Evolutionary conservation across 192 early-diverging fungal species (phyloP).

Genomic region (Thamnidium elegans): DNA sequence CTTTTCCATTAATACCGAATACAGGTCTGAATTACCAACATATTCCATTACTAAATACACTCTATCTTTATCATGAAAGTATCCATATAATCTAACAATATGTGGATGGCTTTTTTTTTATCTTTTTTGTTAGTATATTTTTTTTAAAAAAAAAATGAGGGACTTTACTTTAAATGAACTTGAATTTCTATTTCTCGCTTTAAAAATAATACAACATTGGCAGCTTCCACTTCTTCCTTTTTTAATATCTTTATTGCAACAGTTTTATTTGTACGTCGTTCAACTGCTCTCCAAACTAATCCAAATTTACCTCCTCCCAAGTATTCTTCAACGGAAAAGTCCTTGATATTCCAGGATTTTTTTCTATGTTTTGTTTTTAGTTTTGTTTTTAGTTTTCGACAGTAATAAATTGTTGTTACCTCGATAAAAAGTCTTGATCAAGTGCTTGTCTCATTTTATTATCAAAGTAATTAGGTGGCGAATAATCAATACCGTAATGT

Average conservation of each 20-base stretch:
- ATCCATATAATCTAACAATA: slow-evolving; percentile 89
- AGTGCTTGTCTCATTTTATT: background rate
- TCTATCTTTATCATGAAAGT: slow-evolving; percentile 89
- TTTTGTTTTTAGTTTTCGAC: background rate
- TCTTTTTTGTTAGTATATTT: background rate
- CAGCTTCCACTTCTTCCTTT: slow-evolving; percentile 74
- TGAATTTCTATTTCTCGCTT: slow-evolving; percentile 95
- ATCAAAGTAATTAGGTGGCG: background rate
- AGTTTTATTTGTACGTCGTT: slow-evolving; percentile 74
- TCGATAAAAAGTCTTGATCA: background rate
- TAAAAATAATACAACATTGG: slow-evolving; percentile 80
- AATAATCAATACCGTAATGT: slow-evolving; percentile 17
- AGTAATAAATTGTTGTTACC: too few species aligned
- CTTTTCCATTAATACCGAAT: slow-evolving; percentile 70
- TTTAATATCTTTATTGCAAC: slow-evolving; percentile 90
- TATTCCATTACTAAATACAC: slow-evolving; percentile 95
- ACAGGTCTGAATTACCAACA: slow-evolving; percentile 85
- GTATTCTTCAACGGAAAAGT: slow-evolving; percentile 86
- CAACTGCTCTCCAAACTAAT: slow-evolving; percentile 84
- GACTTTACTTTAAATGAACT: slow-evolving; percentile 70
- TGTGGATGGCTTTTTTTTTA: slow-evolving; percentile 72
- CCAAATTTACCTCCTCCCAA: slow-evolving; percentile 96
- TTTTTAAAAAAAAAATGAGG: background rate
- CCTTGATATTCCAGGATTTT: slow-evolving; percentile 53
- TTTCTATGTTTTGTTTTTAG: background rate